Base-by-base conservation (phyloP, 495 filamentous ascomycete genomes). In the Aspergillus hancockii region DNA sequence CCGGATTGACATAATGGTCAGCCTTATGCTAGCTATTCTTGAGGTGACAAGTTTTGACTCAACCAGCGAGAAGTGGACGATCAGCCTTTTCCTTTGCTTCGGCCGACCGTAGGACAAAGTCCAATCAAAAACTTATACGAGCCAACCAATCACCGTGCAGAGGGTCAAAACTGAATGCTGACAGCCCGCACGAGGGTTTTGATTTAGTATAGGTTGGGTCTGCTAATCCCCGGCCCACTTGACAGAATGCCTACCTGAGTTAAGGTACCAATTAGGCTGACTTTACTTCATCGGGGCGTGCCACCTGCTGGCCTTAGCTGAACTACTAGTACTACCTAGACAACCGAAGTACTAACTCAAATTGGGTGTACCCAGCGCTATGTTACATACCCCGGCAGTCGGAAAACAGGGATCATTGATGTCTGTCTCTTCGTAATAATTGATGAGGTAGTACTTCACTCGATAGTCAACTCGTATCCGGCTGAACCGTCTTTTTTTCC, bases 401-500 rank as follows among this genome's bases (percentile, higher is more conserved):
- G 38, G 38, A 41, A 41, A 14, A 6, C 12, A n/a, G 16, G 38
- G 38, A 41, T 36, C 12, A 36, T 36, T 36, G 12, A 36, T 36
- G 9, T 36, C 34, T 3, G 13, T 2, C 34, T 36, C 34, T 36
- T 9, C 7, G 7, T 28, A 7, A 9, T 1, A 5, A 14, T 36
- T 36, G 13, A 36, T 9, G 32, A 36, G 8, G 32, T 10, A 8
- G 32, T 9, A 36, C 32, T 14, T 14, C 1, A 9, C 32, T 36
- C 38, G 5, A 14, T 41, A 32, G 23, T 36, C n/a, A 55, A 38
- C 53, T 55, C 53, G 53, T 55, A 55, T 55, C 53, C 53, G 53
- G 38, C 38, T n/a, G 14, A 41, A 14, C 25, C 36, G 53, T 43
- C 38, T 12, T 6, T 25, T 41, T 55, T 23, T 25, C 21, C n/a